A percentile compares a stretch with the other conserved stretches of the same genome.
phyloP scores from a whole-genome alignment of 2,329 filamentous ascomycete species.

The Sarocladium kiliense region DNA sequence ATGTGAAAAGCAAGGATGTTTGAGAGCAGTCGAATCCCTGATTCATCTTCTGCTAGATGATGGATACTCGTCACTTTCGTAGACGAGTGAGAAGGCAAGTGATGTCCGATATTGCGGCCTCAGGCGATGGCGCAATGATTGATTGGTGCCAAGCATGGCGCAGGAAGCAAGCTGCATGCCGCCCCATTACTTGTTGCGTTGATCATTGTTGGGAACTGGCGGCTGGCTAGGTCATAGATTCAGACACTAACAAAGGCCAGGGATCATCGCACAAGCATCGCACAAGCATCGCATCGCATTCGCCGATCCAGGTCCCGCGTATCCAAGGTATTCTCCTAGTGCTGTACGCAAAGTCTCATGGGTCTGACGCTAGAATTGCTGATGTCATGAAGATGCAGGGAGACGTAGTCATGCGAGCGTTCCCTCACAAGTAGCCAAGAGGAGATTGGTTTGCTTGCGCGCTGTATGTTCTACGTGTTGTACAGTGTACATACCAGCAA shows the following conservation, averaged over 20 bases:
- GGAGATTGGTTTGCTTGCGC: too few relatives aligned
- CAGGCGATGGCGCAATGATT: neutral
- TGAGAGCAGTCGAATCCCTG: neutral
- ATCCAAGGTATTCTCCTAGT: neutral
- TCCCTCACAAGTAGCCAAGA: neutral
- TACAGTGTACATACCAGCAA: neutral
- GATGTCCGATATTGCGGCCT: neutral
- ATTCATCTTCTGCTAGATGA: neutral
- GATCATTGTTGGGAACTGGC: neutral
- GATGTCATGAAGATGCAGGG: slow-evolving; percentile 1
- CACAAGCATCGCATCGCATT: neutral
- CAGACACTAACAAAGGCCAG: neutral
- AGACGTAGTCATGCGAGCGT: neutral
- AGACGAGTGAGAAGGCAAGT: neutral
- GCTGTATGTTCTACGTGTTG: neutral
- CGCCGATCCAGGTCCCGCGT: neutral
- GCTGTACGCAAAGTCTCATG: neutral
- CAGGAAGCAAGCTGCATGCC: neutral
- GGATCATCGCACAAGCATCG: too few relatives aligned
- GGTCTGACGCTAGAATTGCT: neutral
- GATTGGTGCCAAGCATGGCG: slow-evolving; percentile 5
- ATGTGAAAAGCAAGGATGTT: neutral
- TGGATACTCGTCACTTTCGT: neutral
- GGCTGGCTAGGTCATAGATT: neutral
- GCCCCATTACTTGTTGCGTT: neutral